Evolutionary conservation across 495 filamentous ascomycete species (phyloP), one percentile per base, ranked within the genome.

Genomic region (Annulohypoxylon bovei): DNA sequence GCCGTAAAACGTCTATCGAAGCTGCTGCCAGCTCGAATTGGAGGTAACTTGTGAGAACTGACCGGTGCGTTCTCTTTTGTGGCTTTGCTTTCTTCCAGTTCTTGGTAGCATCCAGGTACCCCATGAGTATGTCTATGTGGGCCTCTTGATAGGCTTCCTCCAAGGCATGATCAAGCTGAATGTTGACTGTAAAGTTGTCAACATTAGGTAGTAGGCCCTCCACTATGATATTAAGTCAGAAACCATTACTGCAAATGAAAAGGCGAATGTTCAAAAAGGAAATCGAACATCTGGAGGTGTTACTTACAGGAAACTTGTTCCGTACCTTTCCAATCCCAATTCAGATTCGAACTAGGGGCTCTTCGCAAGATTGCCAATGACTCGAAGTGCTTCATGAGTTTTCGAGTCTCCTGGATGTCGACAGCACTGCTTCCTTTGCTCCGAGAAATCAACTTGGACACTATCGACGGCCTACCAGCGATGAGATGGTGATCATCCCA

Each of bases 141-240:
- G 27, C 47, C 6, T 44, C 27, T 25, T 76, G 74, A 22, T 72
- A 76, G n/a, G 44, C 40, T 18, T 23, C 32, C 12, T 62, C 52
- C 6, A 67, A 6, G 1, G 49, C 42, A 42, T 65, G 6, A 1
- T 65, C 68, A 32, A 32, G 20, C 39, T 61, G 46, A n/a, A 76
- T 72, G 22, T 71, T 67, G 35, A 74, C 65, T 3, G 74, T 76
- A 7, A 60, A 74, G 18, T 74, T 72, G 4, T 68, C 56, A 6
- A 72, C 74, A 1, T 63, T 70, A 2, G 74, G 72, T n/a, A 70
- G 47, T 32, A 76, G 47, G 1, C 72, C 74, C 11, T 76, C 68
- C 30, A 76, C 65, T 68, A 23, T 35, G n/a, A 28, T 16, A 27
- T 4, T n/a, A 28, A 18, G 35, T 68, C 50, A 64, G 47, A 35